phyloP scores from a whole-genome alignment of 2,329 filamentous ascomycete genomes.

The Phyllosticta citriasiana region DNA sequence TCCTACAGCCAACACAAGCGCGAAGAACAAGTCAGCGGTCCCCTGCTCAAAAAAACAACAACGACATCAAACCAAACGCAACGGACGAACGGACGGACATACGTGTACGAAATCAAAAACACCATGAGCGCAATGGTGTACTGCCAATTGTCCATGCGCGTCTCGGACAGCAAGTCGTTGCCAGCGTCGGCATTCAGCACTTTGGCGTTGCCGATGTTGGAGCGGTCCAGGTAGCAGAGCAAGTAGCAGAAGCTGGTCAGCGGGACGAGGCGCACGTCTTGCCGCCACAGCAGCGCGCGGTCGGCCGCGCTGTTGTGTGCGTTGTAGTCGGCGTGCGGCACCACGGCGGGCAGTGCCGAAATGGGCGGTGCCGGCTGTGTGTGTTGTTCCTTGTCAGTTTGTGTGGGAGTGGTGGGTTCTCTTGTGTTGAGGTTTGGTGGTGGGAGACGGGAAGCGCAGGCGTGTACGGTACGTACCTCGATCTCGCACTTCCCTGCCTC shows the following conservation, averaged over 20 bases:
- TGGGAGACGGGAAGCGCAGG: not conserved
- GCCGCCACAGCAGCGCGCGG: constrained; percentile 18
- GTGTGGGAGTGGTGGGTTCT: too few species aligned
- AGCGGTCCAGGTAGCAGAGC: constrained; percentile 56
- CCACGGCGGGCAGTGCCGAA: not conserved
- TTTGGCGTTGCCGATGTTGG: constrained; percentile 49
- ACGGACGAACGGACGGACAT: not conserved
- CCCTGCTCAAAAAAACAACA: not conserved
- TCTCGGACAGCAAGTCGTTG: constrained; percentile 53
- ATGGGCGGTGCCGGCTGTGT: not conserved
- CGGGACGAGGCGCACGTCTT: constrained; percentile 55
- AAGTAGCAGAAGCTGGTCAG: constrained; percentile 56
- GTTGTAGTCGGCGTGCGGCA: constrained; percentile 6
- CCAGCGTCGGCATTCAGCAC: constrained; percentile 51
- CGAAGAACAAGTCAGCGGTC: too few species aligned
- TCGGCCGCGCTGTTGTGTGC: constrained; percentile 3
- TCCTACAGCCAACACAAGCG: not conserved
- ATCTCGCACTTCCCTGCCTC: not conserved
- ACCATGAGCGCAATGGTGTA: constrained; percentile 29
- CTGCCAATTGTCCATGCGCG: constrained; percentile 50
- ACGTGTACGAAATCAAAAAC: constrained; percentile 21
- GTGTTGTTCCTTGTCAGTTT: too few species aligned
- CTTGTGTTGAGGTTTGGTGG: not conserved
- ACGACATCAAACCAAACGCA: too few species aligned
- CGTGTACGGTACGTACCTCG: not conserved